Conservation (phyloP, 176 grass and related monocot genomes). For the Melocanna baccifera region DNA sequence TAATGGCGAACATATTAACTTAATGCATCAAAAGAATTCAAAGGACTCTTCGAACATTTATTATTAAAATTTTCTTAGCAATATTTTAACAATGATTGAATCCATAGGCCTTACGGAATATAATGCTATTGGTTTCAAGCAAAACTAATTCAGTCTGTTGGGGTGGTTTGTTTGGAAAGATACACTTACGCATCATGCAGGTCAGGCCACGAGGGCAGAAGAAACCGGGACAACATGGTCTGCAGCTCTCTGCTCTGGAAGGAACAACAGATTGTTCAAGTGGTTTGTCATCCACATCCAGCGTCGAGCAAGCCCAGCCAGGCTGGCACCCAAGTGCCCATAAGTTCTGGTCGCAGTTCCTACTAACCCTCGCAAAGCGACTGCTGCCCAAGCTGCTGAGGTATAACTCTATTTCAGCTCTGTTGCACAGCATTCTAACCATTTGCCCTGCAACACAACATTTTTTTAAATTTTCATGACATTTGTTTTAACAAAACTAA, state of each 20-base stretch:
- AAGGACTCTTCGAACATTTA: slow-evolving; percentile 1
- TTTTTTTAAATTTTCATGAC: neutral
- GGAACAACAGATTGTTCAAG: neutral
- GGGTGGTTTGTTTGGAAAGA: neutral
- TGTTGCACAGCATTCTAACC: slow-evolving; percentile 7
- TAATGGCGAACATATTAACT: neutral
- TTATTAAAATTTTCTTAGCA: neutral
- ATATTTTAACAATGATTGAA: neutral
- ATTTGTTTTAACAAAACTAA: neutral
- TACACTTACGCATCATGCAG: slow-evolving; percentile 71
- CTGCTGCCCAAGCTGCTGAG: slow-evolving; percentile 30
- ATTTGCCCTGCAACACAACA: slow-evolving; percentile 32
- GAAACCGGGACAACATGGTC: slow-evolving; percentile 61
- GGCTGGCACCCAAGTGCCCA: slow-evolving; percentile 64
- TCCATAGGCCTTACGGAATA: neutral
- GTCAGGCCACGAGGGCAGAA: slow-evolving; percentile 64
- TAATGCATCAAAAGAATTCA: neutral
- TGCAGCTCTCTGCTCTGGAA: slow-evolving; percentile 26
- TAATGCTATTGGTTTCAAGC: neutral
- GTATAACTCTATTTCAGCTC: slow-evolving; percentile 35
- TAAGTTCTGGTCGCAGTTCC: slow-evolving; percentile 50
- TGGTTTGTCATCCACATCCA: neutral
- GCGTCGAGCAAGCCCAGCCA: slow-evolving; percentile 54
- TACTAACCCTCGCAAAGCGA: slow-evolving; percentile 40
- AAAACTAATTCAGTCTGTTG: slow-evolving; percentile 1